phyloP scores from a whole-genome alignment of 495 filamentous ascomycete genomes.

The Hypoxylon cercidicola region DNA sequence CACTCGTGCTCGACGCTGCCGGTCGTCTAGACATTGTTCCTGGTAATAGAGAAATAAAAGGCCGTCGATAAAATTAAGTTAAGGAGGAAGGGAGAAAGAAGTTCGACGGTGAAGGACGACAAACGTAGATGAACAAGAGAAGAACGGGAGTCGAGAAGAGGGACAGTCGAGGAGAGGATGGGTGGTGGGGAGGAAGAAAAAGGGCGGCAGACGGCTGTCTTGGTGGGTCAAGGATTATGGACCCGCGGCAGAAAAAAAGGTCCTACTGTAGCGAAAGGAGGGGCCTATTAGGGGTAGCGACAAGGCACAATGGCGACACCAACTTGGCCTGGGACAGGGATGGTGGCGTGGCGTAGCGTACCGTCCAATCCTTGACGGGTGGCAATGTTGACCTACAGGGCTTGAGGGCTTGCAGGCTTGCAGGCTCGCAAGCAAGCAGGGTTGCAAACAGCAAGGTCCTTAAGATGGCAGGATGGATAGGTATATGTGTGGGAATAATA shows the following conservation, averaged over 20 bases:
- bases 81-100: conserved; percentile 25
- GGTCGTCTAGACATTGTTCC: conserved; percentile 47
- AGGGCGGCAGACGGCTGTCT: conserved; percentile 32
- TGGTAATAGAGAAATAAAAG: conserved; percentile 44
- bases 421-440: conserved; percentile 8
- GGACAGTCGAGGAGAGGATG: conserved; percentile 35
- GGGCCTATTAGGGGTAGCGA: conserved; percentile 39
- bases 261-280: no score
- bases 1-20: conserved; percentile 42
- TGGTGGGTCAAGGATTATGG: conserved; percentile 38
- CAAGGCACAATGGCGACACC: conserved; percentile 46
- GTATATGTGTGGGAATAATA: conserved; percentile 17
- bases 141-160: conserved; percentile 16
- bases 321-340: conserved; percentile 40
- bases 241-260: conserved; percentile 40
- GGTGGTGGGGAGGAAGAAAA: conserved; percentile 49
- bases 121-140: conserved; percentile 19
- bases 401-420: conserved; percentile 34
- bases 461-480: background rate
- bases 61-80: conserved; percentile 36
- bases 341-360: conserved; percentile 39
- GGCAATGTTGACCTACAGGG: conserved; percentile 43
- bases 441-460: conserved; percentile 41
- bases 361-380: conserved; percentile 41
- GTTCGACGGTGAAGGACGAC: conserved; percentile 28